A percentile compares a stretch with the other conserved stretches of the same genome.
Evolutionary conservation across 768 basidiomycete genomes (phyloP).

Genomic region (Termitomyces sp.): DNA sequence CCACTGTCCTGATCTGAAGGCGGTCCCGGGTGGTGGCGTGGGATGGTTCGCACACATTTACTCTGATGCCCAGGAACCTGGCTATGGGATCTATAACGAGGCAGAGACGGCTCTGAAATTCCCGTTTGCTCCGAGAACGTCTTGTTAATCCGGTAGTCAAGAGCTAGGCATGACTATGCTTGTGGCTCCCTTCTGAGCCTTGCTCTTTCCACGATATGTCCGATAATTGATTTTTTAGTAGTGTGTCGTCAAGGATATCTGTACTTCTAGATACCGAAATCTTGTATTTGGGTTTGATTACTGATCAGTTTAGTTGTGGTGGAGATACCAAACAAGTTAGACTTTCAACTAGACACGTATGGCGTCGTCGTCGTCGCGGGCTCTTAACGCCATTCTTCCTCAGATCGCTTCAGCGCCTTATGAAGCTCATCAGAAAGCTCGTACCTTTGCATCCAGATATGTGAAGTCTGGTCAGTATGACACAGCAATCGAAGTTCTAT

Average conservation of each 20-base stretch:
- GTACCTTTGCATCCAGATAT: constrained; percentile 90
- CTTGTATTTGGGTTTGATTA: background rate
- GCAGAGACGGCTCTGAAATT: constrained; percentile 51
- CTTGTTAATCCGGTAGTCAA: constrained; percentile 36
- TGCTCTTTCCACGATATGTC: background rate
- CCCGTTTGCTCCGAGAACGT: constrained; percentile 56
- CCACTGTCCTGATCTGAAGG: constrained; percentile 61
- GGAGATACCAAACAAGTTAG: constrained; percentile 8
- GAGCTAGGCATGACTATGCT: too few relatives aligned
- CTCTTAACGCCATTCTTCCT: constrained; percentile 72
- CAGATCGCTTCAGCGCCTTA: constrained; percentile 74
- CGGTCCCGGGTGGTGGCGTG: constrained; percentile 52
- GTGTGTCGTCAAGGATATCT: background rate
- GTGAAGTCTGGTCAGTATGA: constrained; percentile 75
- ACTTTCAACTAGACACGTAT: constrained; percentile 9
- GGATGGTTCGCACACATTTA: constrained; percentile 86
- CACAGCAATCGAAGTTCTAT: constrained; percentile 89
- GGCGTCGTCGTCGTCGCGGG: constrained; percentile 48
- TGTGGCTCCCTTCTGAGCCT: background rate
- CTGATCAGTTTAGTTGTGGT: background rate
- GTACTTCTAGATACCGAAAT: background rate
- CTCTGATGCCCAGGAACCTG: constrained; percentile 58
- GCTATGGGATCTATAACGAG: constrained; percentile 62
- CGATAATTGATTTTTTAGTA: background rate
- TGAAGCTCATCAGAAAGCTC: constrained; percentile 94